Percentiles rank a stretch among this genome's conserved stretches.
phyloP scores from a whole-genome alignment of 1,284 basidiomycete species.

The Hemileia vastatrix region DNA sequence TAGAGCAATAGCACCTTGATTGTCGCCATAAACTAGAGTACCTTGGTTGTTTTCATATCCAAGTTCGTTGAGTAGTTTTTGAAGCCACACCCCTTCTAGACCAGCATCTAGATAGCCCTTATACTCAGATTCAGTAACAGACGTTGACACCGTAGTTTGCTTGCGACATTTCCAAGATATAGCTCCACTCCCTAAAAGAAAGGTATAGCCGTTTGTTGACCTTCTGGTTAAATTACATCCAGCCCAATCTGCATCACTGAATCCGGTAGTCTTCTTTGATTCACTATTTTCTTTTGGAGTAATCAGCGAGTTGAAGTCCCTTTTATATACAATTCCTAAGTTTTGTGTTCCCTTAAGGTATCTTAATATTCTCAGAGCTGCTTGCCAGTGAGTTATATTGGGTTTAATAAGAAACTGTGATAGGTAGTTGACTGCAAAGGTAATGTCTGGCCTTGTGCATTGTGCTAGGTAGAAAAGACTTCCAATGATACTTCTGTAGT shows the following conservation, averaged over 20 bases:
- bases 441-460: background rate
- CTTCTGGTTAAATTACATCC: constrained; percentile 34
- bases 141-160: background rate
- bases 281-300: no score
- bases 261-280: no score
- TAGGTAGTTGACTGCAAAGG: background rate
- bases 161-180: constrained; percentile 1
- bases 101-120: no score
- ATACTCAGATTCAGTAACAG: no score
- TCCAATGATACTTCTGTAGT: background rate
- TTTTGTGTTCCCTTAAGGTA: background rate
- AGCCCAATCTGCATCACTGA: constrained; percentile 43
- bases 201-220: constrained; percentile 1
- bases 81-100: background rate
- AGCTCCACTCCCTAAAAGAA: background rate
- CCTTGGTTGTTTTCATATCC: background rate
- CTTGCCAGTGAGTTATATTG: background rate
- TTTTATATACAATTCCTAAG: background rate
- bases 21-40: constrained; percentile 5
- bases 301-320: background rate
- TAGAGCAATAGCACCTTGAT: background rate
- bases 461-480: background rate
- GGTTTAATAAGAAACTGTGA: background rate
- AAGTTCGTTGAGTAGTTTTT: background rate
- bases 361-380: background rate